A percentile compares a stretch with the other conserved stretches of the same genome.
These are phyloP conservation scores for Sporodiniella umbellata DNA, from an alignment of 371 early-diverging fungal species.

Conservation along the genomic window DNA sequence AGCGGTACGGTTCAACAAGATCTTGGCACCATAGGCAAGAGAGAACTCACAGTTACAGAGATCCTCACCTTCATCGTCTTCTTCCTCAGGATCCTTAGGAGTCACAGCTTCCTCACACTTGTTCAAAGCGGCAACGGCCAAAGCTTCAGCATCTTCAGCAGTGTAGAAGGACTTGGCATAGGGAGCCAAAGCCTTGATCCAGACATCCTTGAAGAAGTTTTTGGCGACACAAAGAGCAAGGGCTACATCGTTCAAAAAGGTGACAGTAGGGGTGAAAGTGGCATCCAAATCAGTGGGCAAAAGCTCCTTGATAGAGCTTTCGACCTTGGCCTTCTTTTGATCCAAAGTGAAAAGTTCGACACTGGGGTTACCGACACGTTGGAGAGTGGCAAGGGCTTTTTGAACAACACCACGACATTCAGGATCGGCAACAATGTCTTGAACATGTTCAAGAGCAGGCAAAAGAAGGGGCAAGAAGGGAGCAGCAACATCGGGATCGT, in stretches of 20 bases:
- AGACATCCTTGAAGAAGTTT: constrained; percentile 33
- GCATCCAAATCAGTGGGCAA: constrained; percentile 38
- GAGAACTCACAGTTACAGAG: constrained; percentile 80
- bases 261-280: constrained; percentile 33
- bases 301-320: constrained; percentile 29
- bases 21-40: constrained; percentile 82
- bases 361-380: constrained; percentile 25
- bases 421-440: constrained; percentile 75
- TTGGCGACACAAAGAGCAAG: constrained; percentile 31
- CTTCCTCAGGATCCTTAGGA: constrained; percentile 48
- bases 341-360: constrained; percentile 33
- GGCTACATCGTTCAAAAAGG: constrained; percentile 33
- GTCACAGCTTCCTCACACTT: constrained; percentile 44
- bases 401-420: constrained; percentile 68
- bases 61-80: constrained; percentile 70
- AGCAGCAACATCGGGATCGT: constrained; percentile 73
- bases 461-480: constrained; percentile 78
- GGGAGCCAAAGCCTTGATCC: constrained; percentile 41
- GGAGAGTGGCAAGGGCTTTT: constrained; percentile 42
- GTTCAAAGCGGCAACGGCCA: constrained; percentile 29
- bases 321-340: constrained; percentile 44
- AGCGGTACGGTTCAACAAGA: constrained; percentile 74
- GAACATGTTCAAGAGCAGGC: constrained; percentile 72
- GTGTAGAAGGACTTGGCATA: constrained; percentile 58
- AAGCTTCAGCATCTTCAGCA: constrained; percentile 27